These are phyloP conservation scores for Populus tremula DNA, from an alignment of 345 rosid genomes.

Conservation along the genomic window DNA sequence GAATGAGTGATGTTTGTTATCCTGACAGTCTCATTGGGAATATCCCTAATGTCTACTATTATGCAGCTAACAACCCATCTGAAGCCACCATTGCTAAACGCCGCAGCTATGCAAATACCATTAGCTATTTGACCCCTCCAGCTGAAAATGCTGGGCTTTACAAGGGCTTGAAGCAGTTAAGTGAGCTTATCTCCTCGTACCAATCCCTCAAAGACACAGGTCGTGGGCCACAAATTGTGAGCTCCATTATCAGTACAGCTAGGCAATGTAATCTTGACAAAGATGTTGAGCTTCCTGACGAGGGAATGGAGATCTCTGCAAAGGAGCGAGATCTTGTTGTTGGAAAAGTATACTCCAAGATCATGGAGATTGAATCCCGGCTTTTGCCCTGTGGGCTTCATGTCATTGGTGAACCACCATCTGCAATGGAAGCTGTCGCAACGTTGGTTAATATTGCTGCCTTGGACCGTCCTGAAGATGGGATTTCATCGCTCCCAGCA, in stretches of 20 bases:
- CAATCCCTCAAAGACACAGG: constrained; percentile 96
- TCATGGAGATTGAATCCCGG: constrained; percentile 97
- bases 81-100: constrained; percentile 98
- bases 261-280: constrained; percentile 96
- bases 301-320: constrained; percentile 61
- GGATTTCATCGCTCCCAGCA: constrained; percentile 66
- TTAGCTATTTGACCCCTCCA: constrained; percentile 95
- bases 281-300: constrained; percentile 87
- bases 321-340: constrained; percentile 85
- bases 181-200: constrained; percentile 93
- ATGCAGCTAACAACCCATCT: constrained; percentile 95
- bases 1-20: constrained; percentile 94
- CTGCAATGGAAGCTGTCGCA: constrained; percentile 96
- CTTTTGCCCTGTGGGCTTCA: constrained; percentile 97
- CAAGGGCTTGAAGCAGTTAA: constrained; percentile 94
- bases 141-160: constrained; percentile 99
- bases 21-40: constrained; percentile 98
- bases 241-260: constrained; percentile 91
- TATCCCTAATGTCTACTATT: constrained; percentile 91
- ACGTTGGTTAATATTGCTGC: constrained; percentile 96
- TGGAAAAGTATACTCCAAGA: constrained; percentile 95
- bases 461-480: constrained; percentile 81
- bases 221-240: constrained; percentile 87
- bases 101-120: constrained; percentile 97
- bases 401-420: constrained; percentile 95